Evolutionary conservation across 805 yeast species (phyloP), one percentile per base, ranked within the genome.

Genomic region (Scheffersomyces spartinae): DNA sequence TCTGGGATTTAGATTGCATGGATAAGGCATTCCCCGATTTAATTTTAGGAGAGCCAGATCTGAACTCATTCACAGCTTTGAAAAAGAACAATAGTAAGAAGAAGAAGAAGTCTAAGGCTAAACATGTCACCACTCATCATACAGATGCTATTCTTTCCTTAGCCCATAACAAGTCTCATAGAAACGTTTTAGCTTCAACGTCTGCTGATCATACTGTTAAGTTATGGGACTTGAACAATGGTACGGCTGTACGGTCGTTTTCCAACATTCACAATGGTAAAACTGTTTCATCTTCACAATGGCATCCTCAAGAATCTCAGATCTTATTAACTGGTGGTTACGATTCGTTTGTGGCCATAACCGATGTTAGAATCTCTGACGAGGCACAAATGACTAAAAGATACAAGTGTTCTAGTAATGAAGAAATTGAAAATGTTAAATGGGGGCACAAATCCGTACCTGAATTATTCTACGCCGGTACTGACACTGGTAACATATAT

Each of bases 171-270:
- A 73, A 65, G 42, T 64, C 61, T 22, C 93, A 82, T 55, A 71
- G 94, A 52, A 74, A 82, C 33, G 76, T 91, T 11, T 68, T 91
- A 32, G 94, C 94, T 9, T 84, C 96, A 7, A 82, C 95, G 2
- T 85, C 96, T 6, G 97, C 97, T 1, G 98, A 91, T 47, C 70
- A 75, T 34, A 91, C 98, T 1, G 82, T 91, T 24, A 91, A 91
- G 55, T 64, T 91, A 39, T 91, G 98, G 98, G 98, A 91, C 53
- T 64, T 91, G 47, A 68, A 71, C 36, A 61, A 66, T 11, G 80
- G 80, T 24, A 57, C 56, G 24, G 93, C 88, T 15, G 95, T 77
- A 9, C 74, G 86, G 37, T 81, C 94, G 6, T 64, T 85, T 49
- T 61, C 67, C 34, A 44, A 55, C 4, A 65, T 84, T 33, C 98